These are phyloP conservation scores for Ottelia alismoides DNA, from an alignment of 106 monocot species.

Conservation along the genomic window DNA sequence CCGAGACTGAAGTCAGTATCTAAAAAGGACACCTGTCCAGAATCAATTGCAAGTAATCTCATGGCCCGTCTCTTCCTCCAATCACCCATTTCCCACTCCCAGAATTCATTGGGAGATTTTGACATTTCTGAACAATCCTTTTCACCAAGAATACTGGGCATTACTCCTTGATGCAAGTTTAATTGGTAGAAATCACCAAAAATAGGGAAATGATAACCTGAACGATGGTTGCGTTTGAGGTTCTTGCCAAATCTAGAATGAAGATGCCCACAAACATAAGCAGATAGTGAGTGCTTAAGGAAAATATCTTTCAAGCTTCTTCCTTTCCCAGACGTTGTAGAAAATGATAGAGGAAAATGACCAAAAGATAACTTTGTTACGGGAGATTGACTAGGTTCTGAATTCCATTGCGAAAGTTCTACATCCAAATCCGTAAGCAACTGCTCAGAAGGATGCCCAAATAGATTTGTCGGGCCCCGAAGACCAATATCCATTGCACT, in stretches of 20 bases:
- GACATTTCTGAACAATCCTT: constrained; percentile 32
- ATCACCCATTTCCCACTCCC: constrained; percentile 99
- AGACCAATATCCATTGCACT: constrained; percentile 57
- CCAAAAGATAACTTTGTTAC: constrained; percentile 83
- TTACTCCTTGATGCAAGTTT: constrained; percentile 45
- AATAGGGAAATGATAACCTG: constrained; percentile 7
- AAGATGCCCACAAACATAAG: constrained; percentile 94
- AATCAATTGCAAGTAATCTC: constrained; percentile 79
- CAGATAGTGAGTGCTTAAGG: constrained; percentile 73
- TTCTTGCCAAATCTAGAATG: constrained; percentile 87
- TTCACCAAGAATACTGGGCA: background rate
- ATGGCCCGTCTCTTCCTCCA: constrained; percentile 80
- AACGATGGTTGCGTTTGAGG: constrained; percentile 59
- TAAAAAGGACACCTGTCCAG: constrained; percentile 73
- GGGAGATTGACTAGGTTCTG: constrained; percentile 13
- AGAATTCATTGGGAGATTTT: constrained; percentile 51
- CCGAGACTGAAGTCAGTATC: constrained; percentile 57
- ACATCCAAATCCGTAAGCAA: constrained; percentile 52
- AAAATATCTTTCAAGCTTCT: constrained; percentile 70
- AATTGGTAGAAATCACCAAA: constrained; percentile 50
- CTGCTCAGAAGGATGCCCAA: constrained; percentile 85
- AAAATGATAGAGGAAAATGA: constrained; percentile 90
- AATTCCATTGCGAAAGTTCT: constrained; percentile 66
- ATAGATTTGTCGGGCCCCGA: constrained; percentile 89
- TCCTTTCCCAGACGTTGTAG: constrained; percentile 47